Evolutionary conservation across 1,284 basidiomycete genomes (phyloP), one percentile per base, ranked within the genome.

Genomic region (Vanrija pseudolonga): DNA sequence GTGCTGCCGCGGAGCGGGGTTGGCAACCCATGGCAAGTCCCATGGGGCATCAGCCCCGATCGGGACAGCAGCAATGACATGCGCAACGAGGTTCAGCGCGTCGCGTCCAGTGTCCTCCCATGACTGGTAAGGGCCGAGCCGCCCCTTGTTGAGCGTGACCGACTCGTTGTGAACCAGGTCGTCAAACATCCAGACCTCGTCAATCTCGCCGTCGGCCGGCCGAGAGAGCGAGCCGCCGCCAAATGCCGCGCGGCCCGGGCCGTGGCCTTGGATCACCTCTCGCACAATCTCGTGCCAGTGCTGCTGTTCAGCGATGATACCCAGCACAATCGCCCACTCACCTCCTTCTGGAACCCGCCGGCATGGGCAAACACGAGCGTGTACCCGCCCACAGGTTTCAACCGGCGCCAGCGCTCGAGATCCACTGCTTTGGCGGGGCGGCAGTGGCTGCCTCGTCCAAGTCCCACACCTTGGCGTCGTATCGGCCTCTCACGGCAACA

Each of bases 111-210:
- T 7, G 26, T 82, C 80, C 38, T 51, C 49, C 72, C 72, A 74
- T 2, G 53, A 56, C 22, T 67, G 61, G 0, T 65, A 53, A 0
- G 59, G 48, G 0, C 81, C 81, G 3, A 87, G 74, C 26, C 74
- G 73, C 0, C 77, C 72, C 0, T 74, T 77, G 60, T 92, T 93
- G 50, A 91, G 56, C 23, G 87, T 71, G 0, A 80, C 84, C n/a
- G 86, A 81, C 51, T 90, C 87, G 0, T 88, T 89, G 54, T 90
- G 88, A 56, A 89, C 84, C 3, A 84, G 79, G 40, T 85, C 81
- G 61, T 93, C 90, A 76, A 88, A 83, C 1, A 82, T 72, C 88
- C 88, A 92, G 15, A 91, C 79, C 66, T 93, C 89, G 63, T 87
- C 84, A 17, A 93, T 72, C 7, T n/a, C 11, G 4, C 50, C 53